Percentiles rank a stretch among this genome's conserved stretches.
Conservation (phyloP, 169 alveolate species). For the Plasmodium blacklocki region DNA sequence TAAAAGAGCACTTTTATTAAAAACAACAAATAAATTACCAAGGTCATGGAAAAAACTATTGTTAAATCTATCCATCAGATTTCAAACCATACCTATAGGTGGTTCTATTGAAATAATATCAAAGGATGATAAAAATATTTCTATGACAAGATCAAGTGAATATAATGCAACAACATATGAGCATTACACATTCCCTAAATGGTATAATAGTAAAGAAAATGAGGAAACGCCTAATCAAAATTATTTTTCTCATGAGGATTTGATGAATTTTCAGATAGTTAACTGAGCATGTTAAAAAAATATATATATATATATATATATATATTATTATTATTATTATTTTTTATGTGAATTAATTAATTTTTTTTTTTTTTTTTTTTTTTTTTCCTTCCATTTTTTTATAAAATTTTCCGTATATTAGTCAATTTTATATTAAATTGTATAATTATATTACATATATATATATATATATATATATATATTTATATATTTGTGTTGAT, state of each 20-base stretch:
- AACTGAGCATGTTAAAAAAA: neutral
- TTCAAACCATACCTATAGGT: slow-evolving; percentile 71
- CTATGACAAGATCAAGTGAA: slow-evolving; percentile 66
- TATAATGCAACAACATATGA: slow-evolving; percentile 50
- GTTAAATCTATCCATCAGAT: slow-evolving; percentile 41
- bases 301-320: no score
- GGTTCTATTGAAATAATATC: slow-evolving; percentile 47
- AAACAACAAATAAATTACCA: slow-evolving; percentile 54
- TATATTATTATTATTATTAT: neutral
- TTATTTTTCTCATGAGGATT: slow-evolving; percentile 24
- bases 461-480: no score
- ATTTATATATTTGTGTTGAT: no score
- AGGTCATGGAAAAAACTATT: slow-evolving; percentile 49
- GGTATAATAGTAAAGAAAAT: slow-evolving; percentile 42
- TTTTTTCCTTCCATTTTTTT: no score
- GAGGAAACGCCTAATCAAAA: slow-evolving; percentile 44
- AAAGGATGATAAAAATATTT: slow-evolving; percentile 34
- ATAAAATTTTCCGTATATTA: no score
- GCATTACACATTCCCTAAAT: slow-evolving; percentile 61
- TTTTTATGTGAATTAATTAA: no score
- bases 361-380: no score
- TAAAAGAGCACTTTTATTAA: slow-evolving; percentile 46
- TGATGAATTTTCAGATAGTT: slow-evolving; percentile 65
- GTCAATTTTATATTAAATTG: no score
- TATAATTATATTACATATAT: no score